phyloP scores from a whole-genome alignment of 2,329 filamentous ascomycete species.

The Aspergillus fijiensis region DNA sequence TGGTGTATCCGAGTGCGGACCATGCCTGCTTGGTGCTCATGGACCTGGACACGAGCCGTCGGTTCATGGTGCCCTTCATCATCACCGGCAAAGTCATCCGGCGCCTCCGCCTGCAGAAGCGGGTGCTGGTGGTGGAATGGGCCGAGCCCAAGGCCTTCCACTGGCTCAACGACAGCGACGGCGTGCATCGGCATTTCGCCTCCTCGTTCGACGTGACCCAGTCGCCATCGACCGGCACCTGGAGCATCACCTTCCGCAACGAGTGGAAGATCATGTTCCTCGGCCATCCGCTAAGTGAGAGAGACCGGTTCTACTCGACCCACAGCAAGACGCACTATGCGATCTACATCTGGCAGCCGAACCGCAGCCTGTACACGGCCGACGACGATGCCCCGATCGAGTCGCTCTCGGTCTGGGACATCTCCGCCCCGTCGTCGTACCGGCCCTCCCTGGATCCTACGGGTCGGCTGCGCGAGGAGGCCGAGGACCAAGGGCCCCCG shows the following conservation, averaged over 20 bases:
- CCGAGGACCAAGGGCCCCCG: constrained; percentile 39
- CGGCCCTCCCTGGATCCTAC: constrained; percentile 53
- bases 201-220: constrained; percentile 56
- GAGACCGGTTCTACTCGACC: constrained; percentile 62
- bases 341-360: constrained; percentile 62
- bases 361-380: constrained; percentile 53
- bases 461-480: constrained; percentile 34
- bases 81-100: constrained; percentile 52
- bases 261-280: constrained; percentile 63
- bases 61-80: constrained; percentile 54
- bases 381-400: constrained; percentile 59
- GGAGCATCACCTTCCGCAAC: constrained; percentile 53
- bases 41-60: constrained; percentile 50
- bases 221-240: constrained; percentile 26
- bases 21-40: constrained; percentile 44
- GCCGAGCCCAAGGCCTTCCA: constrained; percentile 55
- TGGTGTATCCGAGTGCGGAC: constrained; percentile 53
- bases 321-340: constrained; percentile 62
- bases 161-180: constrained; percentile 52
- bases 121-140: constrained; percentile 65
- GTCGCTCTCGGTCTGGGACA: constrained; percentile 60
- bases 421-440: constrained; percentile 51
- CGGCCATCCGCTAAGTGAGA: constrained; percentile 55
- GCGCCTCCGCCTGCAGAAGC: constrained; percentile 54
- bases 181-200: constrained; percentile 59